A percentile compares a stretch with the other conserved stretches of the same genome.
Evolutionary conservation across 2,329 filamentous ascomycete genomes (phyloP).

Genomic region (Pochonia chlamydosporia): DNA sequence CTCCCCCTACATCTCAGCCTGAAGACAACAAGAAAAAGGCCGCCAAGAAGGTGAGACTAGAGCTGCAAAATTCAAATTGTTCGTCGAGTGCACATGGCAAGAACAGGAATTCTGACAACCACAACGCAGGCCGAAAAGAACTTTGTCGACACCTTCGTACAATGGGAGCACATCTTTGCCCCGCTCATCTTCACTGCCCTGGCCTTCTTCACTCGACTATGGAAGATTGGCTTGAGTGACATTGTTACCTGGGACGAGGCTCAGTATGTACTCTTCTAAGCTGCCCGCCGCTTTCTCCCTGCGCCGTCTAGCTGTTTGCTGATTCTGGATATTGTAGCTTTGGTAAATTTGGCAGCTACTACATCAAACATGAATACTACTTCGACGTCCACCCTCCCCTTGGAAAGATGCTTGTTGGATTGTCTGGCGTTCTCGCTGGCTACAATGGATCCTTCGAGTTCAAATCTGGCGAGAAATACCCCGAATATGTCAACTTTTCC

Average conservation of each 20-base stretch:
- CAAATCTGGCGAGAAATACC: constrained; percentile 96
- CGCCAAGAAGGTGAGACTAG: constrained; percentile 43
- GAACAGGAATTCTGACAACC: constrained; percentile 10
- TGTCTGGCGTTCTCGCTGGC: constrained; percentile 91
- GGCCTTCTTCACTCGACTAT: constrained; percentile 62
- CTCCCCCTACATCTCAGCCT: constrained; percentile 34
- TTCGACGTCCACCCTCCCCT: constrained; percentile 88
- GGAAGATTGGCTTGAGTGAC: constrained; percentile 62
- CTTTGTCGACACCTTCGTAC: constrained; percentile 55
- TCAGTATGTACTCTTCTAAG: constrained; percentile 40
- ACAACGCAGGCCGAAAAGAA: constrained; percentile 35
- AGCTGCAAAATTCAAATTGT: neutral
- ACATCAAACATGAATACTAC: constrained; percentile 98
- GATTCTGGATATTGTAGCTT: constrained; percentile 48
- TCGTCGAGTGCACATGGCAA: neutral
- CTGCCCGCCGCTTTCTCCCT: neutral
- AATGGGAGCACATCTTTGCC: constrained; percentile 58
- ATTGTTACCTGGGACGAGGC: constrained; percentile 65
- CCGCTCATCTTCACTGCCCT: constrained; percentile 56
- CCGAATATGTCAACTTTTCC: constrained; percentile 88
- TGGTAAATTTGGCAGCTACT: constrained; percentile 97
- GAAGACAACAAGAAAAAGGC: constrained; percentile 54
- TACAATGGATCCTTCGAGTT: constrained; percentile 99
- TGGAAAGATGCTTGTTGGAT: constrained; percentile 95
- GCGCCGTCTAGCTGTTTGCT: constrained; percentile 2